Evolutionary conservation across 495 filamentous ascomycete genomes (phyloP).

Genomic region (Polyplosphaeria fusca): DNA sequence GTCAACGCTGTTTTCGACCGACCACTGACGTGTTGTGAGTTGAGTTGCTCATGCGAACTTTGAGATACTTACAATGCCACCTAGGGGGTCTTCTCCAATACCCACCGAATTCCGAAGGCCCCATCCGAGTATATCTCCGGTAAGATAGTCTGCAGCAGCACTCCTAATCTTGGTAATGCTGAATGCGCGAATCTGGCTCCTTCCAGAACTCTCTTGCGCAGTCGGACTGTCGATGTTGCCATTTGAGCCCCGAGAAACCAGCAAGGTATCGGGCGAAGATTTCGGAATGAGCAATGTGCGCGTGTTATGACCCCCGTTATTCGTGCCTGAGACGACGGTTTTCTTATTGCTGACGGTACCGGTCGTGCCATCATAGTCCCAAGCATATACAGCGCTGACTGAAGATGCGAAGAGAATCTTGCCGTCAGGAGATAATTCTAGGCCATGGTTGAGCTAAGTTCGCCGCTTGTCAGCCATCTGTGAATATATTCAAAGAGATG

Average conservation of each 20-base stretch:
- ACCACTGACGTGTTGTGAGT: no score
- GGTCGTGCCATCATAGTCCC: constrained; percentile 54
- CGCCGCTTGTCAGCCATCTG: no score
- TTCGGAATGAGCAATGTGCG: constrained; percentile 60
- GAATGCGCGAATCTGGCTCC: constrained; percentile 65
- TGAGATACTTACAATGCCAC: constrained; percentile 55
- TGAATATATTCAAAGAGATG: no score
- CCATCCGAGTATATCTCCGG: constrained; percentile 62
- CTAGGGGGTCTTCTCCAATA: constrained; percentile 56
- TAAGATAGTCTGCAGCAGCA: constrained; percentile 42
- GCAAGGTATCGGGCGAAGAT: constrained; percentile 48
- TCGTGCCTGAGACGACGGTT: constrained; percentile 57
- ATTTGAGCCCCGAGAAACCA: constrained; percentile 63
- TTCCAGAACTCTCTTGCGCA: constrained; percentile 48
- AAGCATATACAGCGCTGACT: constrained; percentile 54
- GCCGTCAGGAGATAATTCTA: constrained; percentile 61
- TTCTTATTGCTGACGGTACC: constrained; percentile 41
- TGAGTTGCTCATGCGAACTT: no score
- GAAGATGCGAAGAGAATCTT: constrained; percentile 63
- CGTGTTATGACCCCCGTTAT: constrained; percentile 56
- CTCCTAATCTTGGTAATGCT: constrained; percentile 49
- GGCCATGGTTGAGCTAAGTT: constrained; percentile 69
- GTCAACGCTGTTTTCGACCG: constrained; percentile 72
- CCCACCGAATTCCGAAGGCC: constrained; percentile 72
- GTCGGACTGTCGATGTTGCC: constrained; percentile 58